phyloP scores from a whole-genome alignment of 257 asterid genomes.

The Solanum virginianum region DNA sequence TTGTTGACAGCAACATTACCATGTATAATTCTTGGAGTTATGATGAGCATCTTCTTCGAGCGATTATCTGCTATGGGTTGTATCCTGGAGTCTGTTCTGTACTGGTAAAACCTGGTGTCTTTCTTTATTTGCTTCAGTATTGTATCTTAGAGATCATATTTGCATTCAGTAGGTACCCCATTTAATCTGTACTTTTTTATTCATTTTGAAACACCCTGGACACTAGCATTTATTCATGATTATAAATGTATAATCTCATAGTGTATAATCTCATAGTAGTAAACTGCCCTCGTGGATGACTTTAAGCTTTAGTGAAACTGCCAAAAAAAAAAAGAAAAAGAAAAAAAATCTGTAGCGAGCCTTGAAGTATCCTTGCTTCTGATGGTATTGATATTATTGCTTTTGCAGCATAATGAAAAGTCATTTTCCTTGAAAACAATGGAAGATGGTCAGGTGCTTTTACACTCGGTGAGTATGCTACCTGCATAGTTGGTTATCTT shows the following conservation, averaged over 20 bases:
- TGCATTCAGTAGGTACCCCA: background rate
- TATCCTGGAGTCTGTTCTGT: slow-evolving; percentile 91
- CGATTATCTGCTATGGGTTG: slow-evolving; percentile 77
- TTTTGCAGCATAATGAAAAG: slow-evolving; percentile 74
- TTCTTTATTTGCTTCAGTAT: background rate
- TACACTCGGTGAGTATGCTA: slow-evolving; percentile 57
- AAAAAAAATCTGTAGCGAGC: background rate
- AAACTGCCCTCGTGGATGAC: background rate
- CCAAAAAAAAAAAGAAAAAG: too few relatives aligned
- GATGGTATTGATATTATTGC: slow-evolving; percentile 1
- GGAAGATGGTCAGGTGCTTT: slow-evolving; percentile 87
- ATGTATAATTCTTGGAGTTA: slow-evolving; percentile 71
- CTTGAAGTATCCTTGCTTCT: background rate
- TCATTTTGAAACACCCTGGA: background rate
- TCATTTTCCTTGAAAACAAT: slow-evolving; percentile 83
- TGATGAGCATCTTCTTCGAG: slow-evolving; percentile 73
- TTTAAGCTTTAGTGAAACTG: background rate
- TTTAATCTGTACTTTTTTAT: background rate
- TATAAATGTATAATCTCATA: background rate
- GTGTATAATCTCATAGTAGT: background rate
- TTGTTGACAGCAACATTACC: slow-evolving; percentile 70
- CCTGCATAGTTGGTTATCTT: slow-evolving; percentile 1
- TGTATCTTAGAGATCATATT: background rate
- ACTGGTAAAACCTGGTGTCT: slow-evolving; percentile 47
- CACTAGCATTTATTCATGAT: background rate